Percentiles rank a stretch among this genome's conserved stretches.
Conservation (phyloP, 75 land plant species). For the Azolla pinnata region DNA sequence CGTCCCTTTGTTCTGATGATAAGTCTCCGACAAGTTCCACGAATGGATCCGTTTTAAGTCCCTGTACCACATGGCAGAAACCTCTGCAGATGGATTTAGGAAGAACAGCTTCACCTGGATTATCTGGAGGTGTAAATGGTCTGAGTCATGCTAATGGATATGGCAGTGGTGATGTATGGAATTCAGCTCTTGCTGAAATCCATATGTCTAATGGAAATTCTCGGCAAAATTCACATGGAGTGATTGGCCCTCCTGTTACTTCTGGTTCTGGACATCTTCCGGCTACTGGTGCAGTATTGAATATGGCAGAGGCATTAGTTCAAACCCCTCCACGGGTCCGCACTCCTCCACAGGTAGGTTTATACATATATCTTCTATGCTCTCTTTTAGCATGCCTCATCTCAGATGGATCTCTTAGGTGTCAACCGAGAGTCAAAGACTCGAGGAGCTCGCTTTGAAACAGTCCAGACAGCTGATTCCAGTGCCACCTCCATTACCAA, state of each 20-base stretch:
- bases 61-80: slow-evolving; percentile 19
- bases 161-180: slow-evolving; percentile 50
- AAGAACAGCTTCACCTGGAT: slow-evolving; percentile 50
- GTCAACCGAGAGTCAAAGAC: slow-evolving; percentile 37
- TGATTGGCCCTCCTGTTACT: slow-evolving; percentile 7
- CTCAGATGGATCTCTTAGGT: slow-evolving; percentile 4
- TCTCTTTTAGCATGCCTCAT: too few species aligned
- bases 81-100: slow-evolving; percentile 18
- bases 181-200: slow-evolving; percentile 68
- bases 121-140: slow-evolving; percentile 29
- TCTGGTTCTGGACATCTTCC: slow-evolving; percentile 10
- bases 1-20: slow-evolving; percentile 75
- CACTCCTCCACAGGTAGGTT: slow-evolving; percentile 54
- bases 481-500: slow-evolving; percentile 61
- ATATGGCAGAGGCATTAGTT: slow-evolving; percentile 83
- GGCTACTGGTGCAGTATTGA: slow-evolving; percentile 24
- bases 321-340: slow-evolving; percentile 58
- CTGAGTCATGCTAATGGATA: slow-evolving; percentile 17
- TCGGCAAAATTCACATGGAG: neutral
- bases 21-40: slow-evolving; percentile 14
- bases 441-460: slow-evolving; percentile 65
- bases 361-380: slow-evolving; percentile 1
- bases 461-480: slow-evolving; percentile 72
- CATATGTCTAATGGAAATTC: slow-evolving; percentile 32
- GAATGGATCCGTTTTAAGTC: neutral